phyloP scores from a whole-genome alignment of 306 rosid species.

The Inga laurina region DNA sequence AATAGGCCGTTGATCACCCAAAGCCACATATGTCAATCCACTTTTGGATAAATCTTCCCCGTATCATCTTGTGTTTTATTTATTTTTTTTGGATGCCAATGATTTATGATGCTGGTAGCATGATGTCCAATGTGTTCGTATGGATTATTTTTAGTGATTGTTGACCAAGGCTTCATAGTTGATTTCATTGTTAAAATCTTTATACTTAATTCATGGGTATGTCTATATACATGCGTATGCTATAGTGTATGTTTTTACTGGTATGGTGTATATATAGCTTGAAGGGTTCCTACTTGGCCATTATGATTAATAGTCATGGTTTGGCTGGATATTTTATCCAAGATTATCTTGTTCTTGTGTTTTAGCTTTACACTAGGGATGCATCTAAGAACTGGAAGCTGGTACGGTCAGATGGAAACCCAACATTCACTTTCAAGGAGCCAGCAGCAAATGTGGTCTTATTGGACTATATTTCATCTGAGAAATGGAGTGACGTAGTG shows the following conservation, averaged over 20 bases:
- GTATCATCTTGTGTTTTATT: neutral
- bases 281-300: neutral
- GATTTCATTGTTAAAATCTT: neutral
- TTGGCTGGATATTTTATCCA: conserved; percentile 37
- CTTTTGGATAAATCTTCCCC: neutral
- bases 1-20: neutral
- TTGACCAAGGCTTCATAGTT: neutral
- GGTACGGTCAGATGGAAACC: conserved; percentile 66
- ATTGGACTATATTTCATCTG: conserved; percentile 72
- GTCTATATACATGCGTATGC: neutral
- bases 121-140: neutral
- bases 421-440: conserved; percentile 63
- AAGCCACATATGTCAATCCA: neutral
- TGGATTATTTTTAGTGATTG: neutral
- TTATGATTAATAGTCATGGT: conserved; percentile 14
- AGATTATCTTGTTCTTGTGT: conserved; percentile 24
- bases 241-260: neutral
- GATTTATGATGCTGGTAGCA: neutral
- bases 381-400: conserved; percentile 84
- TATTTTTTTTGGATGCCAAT: neutral
- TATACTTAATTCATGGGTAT: neutral
- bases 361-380: conserved; percentile 82
- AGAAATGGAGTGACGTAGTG: conserved; percentile 75
- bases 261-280: neutral
- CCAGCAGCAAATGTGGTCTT: conserved; percentile 84